phyloP scores from a whole-genome alignment of 352 stramenopile species.

The Stramenopiles sp. region DNA sequence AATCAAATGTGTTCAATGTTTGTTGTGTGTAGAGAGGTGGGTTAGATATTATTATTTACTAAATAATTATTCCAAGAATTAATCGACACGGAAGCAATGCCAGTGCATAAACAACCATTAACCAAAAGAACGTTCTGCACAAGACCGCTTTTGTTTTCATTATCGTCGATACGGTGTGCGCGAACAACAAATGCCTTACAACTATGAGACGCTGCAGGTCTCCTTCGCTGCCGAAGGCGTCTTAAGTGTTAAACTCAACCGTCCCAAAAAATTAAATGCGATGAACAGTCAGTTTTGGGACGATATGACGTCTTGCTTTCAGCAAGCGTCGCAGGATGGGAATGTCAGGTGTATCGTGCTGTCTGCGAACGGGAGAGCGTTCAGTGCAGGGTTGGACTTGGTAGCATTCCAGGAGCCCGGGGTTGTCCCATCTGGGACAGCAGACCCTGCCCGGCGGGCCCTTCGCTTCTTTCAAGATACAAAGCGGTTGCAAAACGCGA shows the following conservation, averaged over 20 bases:
- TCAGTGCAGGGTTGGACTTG: conserved; percentile 24
- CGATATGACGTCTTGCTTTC: conserved; percentile 26
- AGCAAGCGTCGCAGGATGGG: conserved; percentile 23
- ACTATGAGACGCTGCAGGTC: not conserved
- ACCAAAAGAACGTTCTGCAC: no score
- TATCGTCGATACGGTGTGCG: no score
- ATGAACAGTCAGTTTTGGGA: conserved; percentile 30
- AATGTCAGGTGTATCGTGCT: conserved; percentile 25
- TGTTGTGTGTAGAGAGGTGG: no score
- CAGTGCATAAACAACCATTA: no score
- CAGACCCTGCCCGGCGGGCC: not conserved
- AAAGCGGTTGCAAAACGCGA: conserved; percentile 27
- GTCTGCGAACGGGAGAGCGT: conserved; percentile 23
- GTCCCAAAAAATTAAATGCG: conserved; percentile 29
- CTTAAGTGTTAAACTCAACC: conserved; percentile 23
- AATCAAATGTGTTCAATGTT: no score
- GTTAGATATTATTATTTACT: no score
- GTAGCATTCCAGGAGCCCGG: not conserved
- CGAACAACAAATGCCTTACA: not conserved
- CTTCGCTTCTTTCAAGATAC: conserved; percentile 2
- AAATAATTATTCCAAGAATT: no score
- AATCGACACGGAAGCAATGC: no score
- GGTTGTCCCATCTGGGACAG: no score
- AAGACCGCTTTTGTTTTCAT: no score
- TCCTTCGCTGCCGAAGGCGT: not conserved